These are phyloP conservation scores for Solanum gracilifrons DNA, from an alignment of 257 asterid genomes.

Conservation along the genomic window DNA sequence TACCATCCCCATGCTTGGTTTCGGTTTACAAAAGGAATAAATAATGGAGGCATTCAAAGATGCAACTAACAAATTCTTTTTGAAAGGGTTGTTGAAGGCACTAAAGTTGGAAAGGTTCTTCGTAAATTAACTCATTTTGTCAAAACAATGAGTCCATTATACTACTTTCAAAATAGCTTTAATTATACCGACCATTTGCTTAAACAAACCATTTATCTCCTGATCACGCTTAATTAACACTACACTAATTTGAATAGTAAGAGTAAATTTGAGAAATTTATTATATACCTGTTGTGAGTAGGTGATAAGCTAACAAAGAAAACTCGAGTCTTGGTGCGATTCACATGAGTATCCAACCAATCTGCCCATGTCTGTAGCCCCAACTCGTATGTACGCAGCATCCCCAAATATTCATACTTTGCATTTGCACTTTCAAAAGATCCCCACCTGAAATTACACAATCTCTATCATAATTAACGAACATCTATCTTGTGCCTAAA, in stretches of 20 bases:
- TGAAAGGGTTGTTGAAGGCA: neutral
- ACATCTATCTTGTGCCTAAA: neutral
- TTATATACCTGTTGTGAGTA: constrained; percentile 24
- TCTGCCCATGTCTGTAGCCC: constrained; percentile 56
- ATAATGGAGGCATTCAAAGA: neutral
- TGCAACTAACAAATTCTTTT: neutral
- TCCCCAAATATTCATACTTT: constrained; percentile 21
- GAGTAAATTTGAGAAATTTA: neutral
- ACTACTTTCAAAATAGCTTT: neutral
- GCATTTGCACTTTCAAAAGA: constrained; percentile 33
- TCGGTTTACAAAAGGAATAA: neutral
- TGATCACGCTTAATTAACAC: neutral
- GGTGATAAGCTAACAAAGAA: constrained; percentile 63
- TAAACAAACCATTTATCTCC: neutral
- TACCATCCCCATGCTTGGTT: neutral
- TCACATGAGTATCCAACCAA: constrained; percentile 49
- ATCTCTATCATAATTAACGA: neutral
- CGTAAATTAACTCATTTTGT: neutral
- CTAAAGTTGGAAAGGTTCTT: neutral
- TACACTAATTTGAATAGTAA: neutral
- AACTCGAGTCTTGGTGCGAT: constrained; percentile 34
- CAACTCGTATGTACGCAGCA: constrained; percentile 39
- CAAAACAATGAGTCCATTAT: neutral
- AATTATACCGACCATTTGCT: neutral
- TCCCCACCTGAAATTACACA: constrained; percentile 41